Conservation (phyloP, 208 protist species). For the Leishmania turanica region DNA sequence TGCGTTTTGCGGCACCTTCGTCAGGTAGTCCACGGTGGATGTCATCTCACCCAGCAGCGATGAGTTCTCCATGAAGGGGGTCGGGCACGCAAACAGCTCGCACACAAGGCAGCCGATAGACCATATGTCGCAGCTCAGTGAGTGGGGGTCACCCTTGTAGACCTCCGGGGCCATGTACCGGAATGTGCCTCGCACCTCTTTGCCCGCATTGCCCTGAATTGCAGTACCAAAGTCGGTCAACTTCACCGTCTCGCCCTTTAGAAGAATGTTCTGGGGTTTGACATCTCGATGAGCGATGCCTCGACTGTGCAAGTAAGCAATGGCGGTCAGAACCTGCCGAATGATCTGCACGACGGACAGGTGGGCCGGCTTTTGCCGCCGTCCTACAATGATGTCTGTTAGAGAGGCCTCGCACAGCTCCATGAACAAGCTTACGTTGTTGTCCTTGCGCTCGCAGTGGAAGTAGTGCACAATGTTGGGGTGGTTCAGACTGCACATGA, state of each 20-base stretch:
- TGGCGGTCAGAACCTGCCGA: constrained; percentile 94
- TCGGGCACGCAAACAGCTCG: constrained; percentile 84
- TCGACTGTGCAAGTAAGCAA: constrained; percentile 97
- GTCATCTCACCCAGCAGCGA: constrained; percentile 68
- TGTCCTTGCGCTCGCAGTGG: constrained; percentile 88
- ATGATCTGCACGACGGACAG: constrained; percentile 86
- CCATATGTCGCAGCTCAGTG: constrained; percentile 91
- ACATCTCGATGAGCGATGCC: constrained; percentile 98
- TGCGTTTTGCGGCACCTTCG: constrained; percentile 55
- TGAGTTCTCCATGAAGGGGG: constrained; percentile 80
- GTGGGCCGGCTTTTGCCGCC: constrained; percentile 51
- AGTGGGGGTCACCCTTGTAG: constrained; percentile 82
- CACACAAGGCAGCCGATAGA: constrained; percentile 91
- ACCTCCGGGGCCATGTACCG: constrained; percentile 95
- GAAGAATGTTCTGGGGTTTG: constrained; percentile 97
- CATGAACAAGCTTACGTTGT: constrained; percentile 92
- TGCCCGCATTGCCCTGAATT: constrained; percentile 61
- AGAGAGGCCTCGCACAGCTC: constrained; percentile 90
- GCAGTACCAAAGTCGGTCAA: constrained; percentile 98
- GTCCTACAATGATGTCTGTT: constrained; percentile 72
- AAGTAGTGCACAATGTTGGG: constrained; percentile 94
- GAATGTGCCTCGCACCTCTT: constrained; percentile 89
- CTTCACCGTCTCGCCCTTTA: constrained; percentile 93
- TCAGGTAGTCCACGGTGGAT: constrained; percentile 48
- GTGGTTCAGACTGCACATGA: constrained; percentile 93